phyloP scores from a whole-genome alignment of 2,329 filamentous ascomycete genomes.

The Colletotrichum musicola region DNA sequence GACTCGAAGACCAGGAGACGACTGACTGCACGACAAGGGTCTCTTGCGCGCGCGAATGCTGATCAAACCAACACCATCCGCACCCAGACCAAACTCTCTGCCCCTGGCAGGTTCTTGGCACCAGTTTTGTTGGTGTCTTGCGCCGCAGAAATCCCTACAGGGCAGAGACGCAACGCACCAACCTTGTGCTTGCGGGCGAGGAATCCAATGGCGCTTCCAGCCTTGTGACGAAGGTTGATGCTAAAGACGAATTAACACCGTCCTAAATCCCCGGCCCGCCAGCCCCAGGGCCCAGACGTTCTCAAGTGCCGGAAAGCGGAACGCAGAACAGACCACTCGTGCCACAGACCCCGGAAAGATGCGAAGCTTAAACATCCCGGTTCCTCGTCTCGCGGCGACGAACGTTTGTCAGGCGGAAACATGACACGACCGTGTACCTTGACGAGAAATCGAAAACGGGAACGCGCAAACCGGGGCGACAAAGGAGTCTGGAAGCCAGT shows the following conservation, averaged over 20 bases:
- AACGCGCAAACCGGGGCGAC: not conserved
- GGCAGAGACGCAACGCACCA: slow-evolving; percentile 5
- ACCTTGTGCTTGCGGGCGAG: not conserved
- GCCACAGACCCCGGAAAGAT: not conserved
- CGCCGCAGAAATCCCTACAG: slow-evolving; percentile 6
- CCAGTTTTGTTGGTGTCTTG: not conserved
- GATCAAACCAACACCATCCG: slow-evolving; percentile 29
- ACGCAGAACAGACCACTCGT: not conserved
- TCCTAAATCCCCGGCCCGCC: slow-evolving; percentile 2
- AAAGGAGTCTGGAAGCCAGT: too few relatives aligned
- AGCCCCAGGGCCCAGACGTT: slow-evolving; percentile 3
- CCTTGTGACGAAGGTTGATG: not conserved
- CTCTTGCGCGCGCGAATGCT: slow-evolving; percentile 4
- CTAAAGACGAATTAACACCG: not conserved
- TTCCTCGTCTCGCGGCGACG: slow-evolving; percentile 22
- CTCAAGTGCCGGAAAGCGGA: slow-evolving; percentile 13
- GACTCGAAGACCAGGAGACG: not conserved
- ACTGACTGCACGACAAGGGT: slow-evolving; percentile 1
- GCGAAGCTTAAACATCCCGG: slow-evolving; percentile 15
- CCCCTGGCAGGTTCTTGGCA: not conserved
- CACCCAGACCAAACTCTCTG: not conserved
- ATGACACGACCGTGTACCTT: slow-evolving; percentile 19
- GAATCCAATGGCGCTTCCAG: not conserved
- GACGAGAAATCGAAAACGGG: not conserved
- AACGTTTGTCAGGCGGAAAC: slow-evolving; percentile 33